These are phyloP conservation scores for Cinnamomum chago DNA, from an alignment of 164 flowering plant species.

Conservation along the genomic window DNA sequence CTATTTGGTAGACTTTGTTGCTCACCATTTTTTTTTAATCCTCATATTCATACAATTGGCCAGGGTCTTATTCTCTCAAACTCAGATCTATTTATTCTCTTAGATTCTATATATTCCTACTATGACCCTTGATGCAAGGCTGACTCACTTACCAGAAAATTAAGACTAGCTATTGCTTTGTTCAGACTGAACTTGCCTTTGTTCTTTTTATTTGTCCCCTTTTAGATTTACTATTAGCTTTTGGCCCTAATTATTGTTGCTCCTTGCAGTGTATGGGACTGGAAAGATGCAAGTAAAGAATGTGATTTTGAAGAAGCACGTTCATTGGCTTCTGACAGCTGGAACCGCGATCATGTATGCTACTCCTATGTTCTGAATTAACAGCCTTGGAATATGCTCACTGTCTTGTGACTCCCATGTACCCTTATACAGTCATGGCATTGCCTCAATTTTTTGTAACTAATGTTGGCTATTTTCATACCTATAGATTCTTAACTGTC, in stretches of 20 bases:
- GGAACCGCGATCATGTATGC: conserved; percentile 66
- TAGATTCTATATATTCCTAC: not conserved
- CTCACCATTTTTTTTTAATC: not conserved
- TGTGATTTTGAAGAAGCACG: conserved; percentile 75
- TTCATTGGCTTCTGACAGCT: conserved; percentile 65
- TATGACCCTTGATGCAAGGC: not conserved
- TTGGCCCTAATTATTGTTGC: conserved; percentile 3
- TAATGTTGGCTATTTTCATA: not conserved
- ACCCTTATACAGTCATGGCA: not conserved
- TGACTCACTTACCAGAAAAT: not conserved
- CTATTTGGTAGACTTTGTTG: not conserved
- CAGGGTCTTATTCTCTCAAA: not conserved
- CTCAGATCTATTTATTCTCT: not conserved
- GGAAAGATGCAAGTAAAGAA: conserved; percentile 49
- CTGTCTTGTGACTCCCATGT: not conserved
- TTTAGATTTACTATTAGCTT: not conserved
- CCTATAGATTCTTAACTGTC: not conserved
- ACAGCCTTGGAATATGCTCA: not conserved
- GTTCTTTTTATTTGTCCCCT: not conserved
- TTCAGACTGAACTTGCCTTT: conserved; percentile 3
- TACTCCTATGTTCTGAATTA: not conserved
- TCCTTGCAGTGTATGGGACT: conserved; percentile 73
- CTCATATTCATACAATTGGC: not conserved
- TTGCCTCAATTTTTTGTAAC: not conserved
- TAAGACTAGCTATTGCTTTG: not conserved